These are phyloP conservation scores for Purpureocillium lavendulum DNA, from an alignment of 2,329 filamentous ascomycete genomes.

Conservation along the genomic window DNA sequence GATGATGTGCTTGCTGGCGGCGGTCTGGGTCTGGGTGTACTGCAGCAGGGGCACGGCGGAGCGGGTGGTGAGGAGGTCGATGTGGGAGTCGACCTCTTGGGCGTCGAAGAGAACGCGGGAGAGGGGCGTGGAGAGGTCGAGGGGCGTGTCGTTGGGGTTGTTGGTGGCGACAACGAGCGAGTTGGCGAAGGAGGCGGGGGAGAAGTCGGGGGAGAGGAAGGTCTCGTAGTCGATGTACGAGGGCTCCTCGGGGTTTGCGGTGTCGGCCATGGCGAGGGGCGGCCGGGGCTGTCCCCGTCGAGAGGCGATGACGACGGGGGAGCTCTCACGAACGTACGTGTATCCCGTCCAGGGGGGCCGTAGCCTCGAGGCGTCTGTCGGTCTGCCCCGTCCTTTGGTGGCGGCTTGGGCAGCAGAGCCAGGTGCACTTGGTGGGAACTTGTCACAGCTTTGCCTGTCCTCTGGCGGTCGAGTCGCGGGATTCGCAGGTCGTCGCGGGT, in stretches of 20 bases:
- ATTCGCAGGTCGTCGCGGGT: no score
- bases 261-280: not conserved
- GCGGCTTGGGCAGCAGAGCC: no score
- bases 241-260: constrained; percentile 41
- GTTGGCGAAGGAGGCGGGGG: constrained; percentile 76
- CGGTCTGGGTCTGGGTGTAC: constrained; percentile 67
- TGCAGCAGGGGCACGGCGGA: constrained; percentile 73
- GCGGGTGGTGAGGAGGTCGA: constrained; percentile 79
- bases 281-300: not conserved
- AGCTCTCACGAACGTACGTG: no score
- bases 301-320: not conserved
- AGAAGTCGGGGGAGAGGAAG: constrained; percentile 79
- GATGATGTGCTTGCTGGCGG: constrained; percentile 64
- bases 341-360: no score
- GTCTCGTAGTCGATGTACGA: constrained; percentile 96
- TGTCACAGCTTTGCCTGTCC: no score
- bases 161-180: constrained; percentile 82
- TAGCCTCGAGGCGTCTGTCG: no score
- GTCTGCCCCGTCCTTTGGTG: no score
- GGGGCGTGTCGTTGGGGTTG: constrained; percentile 78
- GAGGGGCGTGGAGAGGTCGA: constrained; percentile 90
- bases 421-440: no score
- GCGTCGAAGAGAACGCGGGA: constrained; percentile 93
- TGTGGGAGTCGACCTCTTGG: constrained; percentile 93
- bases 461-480: no score